Evolutionary conservation across 352 stramenopile species (phyloP), one percentile per base, ranked within the genome.

Genomic region (Discostella stelligera): DNA sequence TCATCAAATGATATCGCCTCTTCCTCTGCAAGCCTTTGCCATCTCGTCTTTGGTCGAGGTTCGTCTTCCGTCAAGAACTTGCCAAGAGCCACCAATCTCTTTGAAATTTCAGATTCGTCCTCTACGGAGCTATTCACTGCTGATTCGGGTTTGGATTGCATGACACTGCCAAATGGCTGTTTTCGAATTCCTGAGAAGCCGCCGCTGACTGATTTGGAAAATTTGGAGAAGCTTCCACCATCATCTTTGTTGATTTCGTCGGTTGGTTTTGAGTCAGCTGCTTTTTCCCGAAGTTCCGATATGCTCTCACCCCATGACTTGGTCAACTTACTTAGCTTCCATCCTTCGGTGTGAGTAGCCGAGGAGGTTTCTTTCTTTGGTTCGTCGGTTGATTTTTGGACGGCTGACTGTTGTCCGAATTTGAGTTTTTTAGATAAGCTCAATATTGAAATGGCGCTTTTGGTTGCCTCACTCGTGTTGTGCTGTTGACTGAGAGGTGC

Each of bases 391-490:
- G 11, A 13, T 62, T 23, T 11, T 30, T 67, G 60, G 20, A 56
- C 60, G 11, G 60, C n/a, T 41, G 63, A n/a, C 16, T 71, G 48
- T 49, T 71, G 63, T 13, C 63, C 30, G 41, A 71, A 46, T 64
- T 77, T 77, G 30, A 77, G 63, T 52, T 52, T 46, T 13, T 61
- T 66, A n/a, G 62, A 55, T 53, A 79, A 79, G 63, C 54, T 79
- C 69, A 63, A 72, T 8, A 79, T 73, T 10, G 63, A 66, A n/a
- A 55, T 60, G 23, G 58, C 65, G 23, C 56, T 32, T 46, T 46
- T 39, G 9, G 11, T 46, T 21, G 58, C 41, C 14, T 27, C 41
- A 14, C 14, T 10, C 18, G 13, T 1, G 41, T 18, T 21, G 2
- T 56, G 37, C 10, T 44, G 41, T 56, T 56, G 41, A 37, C 11